Conservation (phyloP, 257 asterid species). For the Solanum pinnatisectum region DNA sequence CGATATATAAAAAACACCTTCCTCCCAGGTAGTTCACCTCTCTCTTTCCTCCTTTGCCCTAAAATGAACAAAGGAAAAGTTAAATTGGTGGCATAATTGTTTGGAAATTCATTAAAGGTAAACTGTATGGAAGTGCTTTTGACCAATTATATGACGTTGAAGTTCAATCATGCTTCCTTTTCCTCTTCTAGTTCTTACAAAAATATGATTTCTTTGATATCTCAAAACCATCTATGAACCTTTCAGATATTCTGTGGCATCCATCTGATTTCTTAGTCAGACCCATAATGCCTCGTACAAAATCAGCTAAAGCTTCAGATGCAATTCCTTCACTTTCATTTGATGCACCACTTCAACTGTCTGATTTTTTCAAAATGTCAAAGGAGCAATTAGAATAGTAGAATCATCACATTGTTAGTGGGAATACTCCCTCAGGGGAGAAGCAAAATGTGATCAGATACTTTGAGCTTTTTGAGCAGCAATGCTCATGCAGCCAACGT, state of each 20-base stretch:
- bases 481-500: conserved; percentile 84
- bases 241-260: conserved; percentile 77
- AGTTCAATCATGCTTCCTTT: too few relatives aligned
- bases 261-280: conserved; percentile 91
- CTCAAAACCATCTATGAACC: conserved; percentile 47
- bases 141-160: too few relatives aligned
- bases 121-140: too few relatives aligned
- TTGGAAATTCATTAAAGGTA: neutral
- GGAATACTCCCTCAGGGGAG: conserved; percentile 55
- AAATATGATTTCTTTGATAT: neutral
- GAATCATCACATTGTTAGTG: conserved; percentile 41
- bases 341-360: conserved; percentile 41
- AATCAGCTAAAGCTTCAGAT: conserved; percentile 62
- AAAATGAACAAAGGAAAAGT: neutral
- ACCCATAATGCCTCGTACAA: conserved; percentile 96
- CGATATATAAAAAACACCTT: too few relatives aligned
- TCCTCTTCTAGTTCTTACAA: too few relatives aligned
- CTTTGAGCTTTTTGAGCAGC: conserved; percentile 72
- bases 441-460: conserved; percentile 81
- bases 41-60: neutral
- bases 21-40: conserved; percentile 34
- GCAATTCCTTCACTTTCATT: conserved; percentile 72
- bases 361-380: conserved; percentile 69
- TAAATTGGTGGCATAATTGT: neutral
- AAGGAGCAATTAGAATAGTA: conserved; percentile 60